Percentiles rank a stretch among this genome's conserved stretches.
Conservation (phyloP, 805 yeast genomes). For the Ogataea allantospora region DNA sequence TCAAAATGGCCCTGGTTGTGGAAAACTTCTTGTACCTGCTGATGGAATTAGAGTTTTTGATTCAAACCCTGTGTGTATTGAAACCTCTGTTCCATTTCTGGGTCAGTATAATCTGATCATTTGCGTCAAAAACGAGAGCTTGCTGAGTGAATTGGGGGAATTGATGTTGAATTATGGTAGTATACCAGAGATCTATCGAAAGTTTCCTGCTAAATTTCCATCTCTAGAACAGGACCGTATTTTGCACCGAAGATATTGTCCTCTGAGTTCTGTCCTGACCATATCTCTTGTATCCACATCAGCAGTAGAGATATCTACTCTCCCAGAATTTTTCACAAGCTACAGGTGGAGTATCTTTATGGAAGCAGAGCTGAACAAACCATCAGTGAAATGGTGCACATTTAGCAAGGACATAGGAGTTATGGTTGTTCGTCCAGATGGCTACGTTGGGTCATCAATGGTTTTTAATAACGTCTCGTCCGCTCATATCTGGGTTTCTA, state of each 20-base stretch:
- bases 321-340: neutral
- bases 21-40: slow-evolving; percentile 16
- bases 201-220: neutral
- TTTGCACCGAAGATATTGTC: neutral
- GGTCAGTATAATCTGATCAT: slow-evolving; percentile 15
- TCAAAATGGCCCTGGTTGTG: neutral
- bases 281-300: neutral
- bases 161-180: too few relatives aligned
- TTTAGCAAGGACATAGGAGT: neutral
- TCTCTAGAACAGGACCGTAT: neutral
- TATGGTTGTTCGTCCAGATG: slow-evolving; percentile 1
- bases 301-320: neutral
- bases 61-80: slow-evolving; percentile 15
- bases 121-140: neutral
- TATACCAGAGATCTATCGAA: too few relatives aligned
- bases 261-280: neutral
- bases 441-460: neutral
- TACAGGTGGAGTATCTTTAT: slow-evolving; percentile 1
- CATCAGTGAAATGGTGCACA: too few relatives aligned
- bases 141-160: neutral
- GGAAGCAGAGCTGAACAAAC: neutral
- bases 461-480: neutral
- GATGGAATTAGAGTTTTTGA: slow-evolving; percentile 15
- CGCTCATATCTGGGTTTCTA: neutral
- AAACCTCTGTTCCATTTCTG: slow-evolving; percentile 12